Evolutionary conservation across 805 yeast genomes (phyloP).

Genomic region (Ogataea parapolymorpha): DNA sequence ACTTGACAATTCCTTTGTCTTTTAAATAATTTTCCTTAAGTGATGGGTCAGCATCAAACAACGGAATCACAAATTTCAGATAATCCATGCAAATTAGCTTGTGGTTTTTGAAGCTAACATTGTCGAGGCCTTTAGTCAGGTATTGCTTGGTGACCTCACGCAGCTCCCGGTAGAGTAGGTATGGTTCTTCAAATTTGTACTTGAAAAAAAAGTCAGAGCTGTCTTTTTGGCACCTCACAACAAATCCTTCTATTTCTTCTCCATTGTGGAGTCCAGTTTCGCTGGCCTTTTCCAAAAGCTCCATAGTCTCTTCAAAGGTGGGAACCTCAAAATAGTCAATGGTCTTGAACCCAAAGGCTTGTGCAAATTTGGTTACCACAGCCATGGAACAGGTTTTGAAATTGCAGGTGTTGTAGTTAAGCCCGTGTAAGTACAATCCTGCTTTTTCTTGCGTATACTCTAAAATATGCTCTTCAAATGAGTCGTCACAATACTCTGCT

Average conservation of each 20-base stretch:
- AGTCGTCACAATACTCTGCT: conserved; percentile 89
- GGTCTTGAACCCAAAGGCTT: conserved; percentile 64
- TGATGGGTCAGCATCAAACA: conserved; percentile 48
- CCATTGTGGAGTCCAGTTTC: conserved; percentile 68
- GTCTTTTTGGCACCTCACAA: conserved; percentile 57
- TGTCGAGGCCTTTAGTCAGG: conserved; percentile 38
- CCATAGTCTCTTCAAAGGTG: conserved; percentile 40
- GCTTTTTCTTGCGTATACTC: conserved; percentile 63
- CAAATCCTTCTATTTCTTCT: conserved; percentile 89
- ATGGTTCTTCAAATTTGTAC: conserved; percentile 93
- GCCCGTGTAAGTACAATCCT: conserved; percentile 88
- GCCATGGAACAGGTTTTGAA: conserved; percentile 67
- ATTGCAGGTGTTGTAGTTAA: conserved; percentile 61
- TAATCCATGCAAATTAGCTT: conserved; percentile 62
- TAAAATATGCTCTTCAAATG: conserved; percentile 89
- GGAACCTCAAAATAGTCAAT: conserved; percentile 45
- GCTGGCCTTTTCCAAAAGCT: conserved; percentile 54
- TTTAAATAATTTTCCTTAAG: conserved; percentile 43
- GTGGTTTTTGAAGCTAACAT: conserved; percentile 44
- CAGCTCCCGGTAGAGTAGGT: conserved; percentile 83
- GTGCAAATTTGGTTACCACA: conserved; percentile 58
- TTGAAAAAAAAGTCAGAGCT: conserved; percentile 72
- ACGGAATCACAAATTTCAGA: conserved; percentile 58
- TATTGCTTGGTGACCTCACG: conserved; percentile 77
- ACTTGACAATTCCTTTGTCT: conserved; percentile 70